Percentiles rank a stretch among this genome's conserved stretches.
Evolutionary conservation across 129 eudicot genomes (phyloP).

Genomic region (Dittrichia graveolens): DNA sequence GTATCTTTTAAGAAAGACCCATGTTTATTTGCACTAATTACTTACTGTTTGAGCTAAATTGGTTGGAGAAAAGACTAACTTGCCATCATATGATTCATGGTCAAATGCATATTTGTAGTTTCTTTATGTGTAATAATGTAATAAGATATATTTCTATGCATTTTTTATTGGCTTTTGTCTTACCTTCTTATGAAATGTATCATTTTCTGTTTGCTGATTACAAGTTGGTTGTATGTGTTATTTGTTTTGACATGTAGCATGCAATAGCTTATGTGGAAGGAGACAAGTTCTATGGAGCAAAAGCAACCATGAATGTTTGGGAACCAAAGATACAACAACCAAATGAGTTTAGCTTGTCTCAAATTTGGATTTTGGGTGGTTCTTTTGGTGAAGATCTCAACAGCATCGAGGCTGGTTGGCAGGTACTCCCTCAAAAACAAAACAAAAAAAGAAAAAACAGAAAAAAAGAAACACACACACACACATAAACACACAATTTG

Average conservation of each 20-base stretch:
- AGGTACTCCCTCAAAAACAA: conserved; percentile 42
- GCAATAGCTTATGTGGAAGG: conserved; percentile 98
- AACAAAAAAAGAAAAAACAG: too few species aligned
- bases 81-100: not conserved
- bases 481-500: not conserved
- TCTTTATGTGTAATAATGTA: not conserved
- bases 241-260: conserved; percentile 53
- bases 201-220: not conserved
- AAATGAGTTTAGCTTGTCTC: conserved; percentile 87
- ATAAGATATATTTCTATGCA: not conserved
- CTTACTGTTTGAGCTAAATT: conserved; percentile 14
- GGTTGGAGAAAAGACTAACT: not conserved
- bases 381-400: conserved; percentile 95
- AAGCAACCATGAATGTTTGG: conserved; percentile 94
- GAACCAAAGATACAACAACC: conserved; percentile 90
- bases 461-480: not conserved
- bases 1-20: not conserved
- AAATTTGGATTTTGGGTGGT: conserved; percentile 88
- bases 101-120: not conserved
- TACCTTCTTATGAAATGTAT: conserved; percentile 19
- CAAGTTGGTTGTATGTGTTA: not conserved
- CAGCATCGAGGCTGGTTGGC: conserved; percentile 99
- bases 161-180: not conserved
- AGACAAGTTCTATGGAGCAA: conserved; percentile 87
- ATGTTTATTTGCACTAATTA: not conserved